Percentiles rank a stretch among this genome's conserved stretches.
These are phyloP conservation scores for Lipomyces kockii DNA, from an alignment of 805 yeast species.

Conservation along the genomic window DNA sequence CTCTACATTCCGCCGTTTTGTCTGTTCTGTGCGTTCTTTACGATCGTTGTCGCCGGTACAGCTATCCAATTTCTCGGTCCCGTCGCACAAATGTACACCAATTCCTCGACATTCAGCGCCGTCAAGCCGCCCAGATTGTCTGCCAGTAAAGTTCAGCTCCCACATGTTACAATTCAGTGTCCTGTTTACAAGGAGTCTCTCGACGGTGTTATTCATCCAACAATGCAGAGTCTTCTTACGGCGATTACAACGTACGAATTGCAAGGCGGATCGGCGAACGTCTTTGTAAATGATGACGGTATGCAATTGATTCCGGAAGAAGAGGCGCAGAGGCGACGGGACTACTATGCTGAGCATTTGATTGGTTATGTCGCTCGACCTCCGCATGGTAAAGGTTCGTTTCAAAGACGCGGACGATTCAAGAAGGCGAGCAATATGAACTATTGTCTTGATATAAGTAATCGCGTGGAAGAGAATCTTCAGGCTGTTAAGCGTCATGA, in stretches of 20 bases:
- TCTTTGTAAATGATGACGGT: slow-evolving; percentile 24
- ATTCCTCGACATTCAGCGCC: slow-evolving; percentile 16
- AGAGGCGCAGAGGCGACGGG: slow-evolving; percentile 13
- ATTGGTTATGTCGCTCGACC: slow-evolving; percentile 25
- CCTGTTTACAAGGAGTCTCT: slow-evolving; percentile 25
- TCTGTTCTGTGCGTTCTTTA: slow-evolving; percentile 12
- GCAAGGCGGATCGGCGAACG: slow-evolving; percentile 23
- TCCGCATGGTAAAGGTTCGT: slow-evolving; percentile 23
- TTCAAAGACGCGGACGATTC: slow-evolving; percentile 20
- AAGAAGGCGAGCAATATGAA: slow-evolving; percentile 26
- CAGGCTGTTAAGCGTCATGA: slow-evolving; percentile 9
- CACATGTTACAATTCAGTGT: slow-evolving; percentile 22
- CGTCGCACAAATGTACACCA: slow-evolving; percentile 12
- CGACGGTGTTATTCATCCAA: slow-evolving; percentile 25
- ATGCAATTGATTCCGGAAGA: slow-evolving; percentile 19
- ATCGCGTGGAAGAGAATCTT: slow-evolving; percentile 14
- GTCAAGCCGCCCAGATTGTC: slow-evolving; percentile 11
- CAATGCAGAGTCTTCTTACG: slow-evolving; percentile 16
- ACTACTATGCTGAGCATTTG: slow-evolving; percentile 13
- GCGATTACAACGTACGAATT: slow-evolving; percentile 23
- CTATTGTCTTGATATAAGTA: slow-evolving; percentile 11
- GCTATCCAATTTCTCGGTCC: slow-evolving; percentile 19
- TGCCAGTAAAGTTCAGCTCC: slow-evolving; percentile 9
- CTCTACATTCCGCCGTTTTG: slow-evolving; percentile 11
- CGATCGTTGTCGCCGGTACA: slow-evolving; percentile 1